Conservation (phyloP, 208 protist species). For the Leishmania aethiopica region DNA sequence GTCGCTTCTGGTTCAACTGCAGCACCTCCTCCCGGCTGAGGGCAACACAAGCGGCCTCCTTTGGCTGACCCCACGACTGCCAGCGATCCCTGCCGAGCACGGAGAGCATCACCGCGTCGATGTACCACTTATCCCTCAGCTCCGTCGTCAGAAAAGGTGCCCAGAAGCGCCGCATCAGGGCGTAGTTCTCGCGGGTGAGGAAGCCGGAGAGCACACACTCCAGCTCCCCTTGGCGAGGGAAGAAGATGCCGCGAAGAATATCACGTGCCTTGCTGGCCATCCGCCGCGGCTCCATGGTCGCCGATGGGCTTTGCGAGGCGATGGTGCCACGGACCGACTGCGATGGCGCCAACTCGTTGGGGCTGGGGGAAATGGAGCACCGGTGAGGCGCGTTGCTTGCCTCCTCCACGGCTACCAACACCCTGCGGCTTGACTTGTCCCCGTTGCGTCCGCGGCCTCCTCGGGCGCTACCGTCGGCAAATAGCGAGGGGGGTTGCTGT, state of each 20-base stretch:
- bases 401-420: background rate
- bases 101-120: constrained; percentile 50
- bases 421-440: background rate
- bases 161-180: constrained; percentile 32
- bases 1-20: constrained; percentile 32
- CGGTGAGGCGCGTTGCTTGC: background rate
- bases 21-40: constrained; percentile 33
- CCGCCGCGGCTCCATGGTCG: constrained; percentile 12
- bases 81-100: constrained; percentile 41
- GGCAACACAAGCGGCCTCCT: constrained; percentile 17
- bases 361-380: background rate
- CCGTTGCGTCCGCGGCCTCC: background rate
- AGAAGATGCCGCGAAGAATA: constrained; percentile 39
- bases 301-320: background rate
- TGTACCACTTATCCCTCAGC: constrained; percentile 45
- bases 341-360: constrained; percentile 3
- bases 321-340: constrained; percentile 13
- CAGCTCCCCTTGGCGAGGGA: constrained; percentile 36
- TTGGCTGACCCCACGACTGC: constrained; percentile 29
- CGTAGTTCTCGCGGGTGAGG: constrained; percentile 27
- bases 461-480: too few species aligned
- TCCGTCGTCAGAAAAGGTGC: constrained; percentile 30
- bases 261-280: constrained; percentile 29
- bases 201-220: constrained; percentile 47
- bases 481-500: background rate